A percentile compares a stretch with the other conserved stretches of the same genome.
Conservation (phyloP, 495 filamentous ascomycete genomes). For the Chlorociboria aeruginascens region DNA sequence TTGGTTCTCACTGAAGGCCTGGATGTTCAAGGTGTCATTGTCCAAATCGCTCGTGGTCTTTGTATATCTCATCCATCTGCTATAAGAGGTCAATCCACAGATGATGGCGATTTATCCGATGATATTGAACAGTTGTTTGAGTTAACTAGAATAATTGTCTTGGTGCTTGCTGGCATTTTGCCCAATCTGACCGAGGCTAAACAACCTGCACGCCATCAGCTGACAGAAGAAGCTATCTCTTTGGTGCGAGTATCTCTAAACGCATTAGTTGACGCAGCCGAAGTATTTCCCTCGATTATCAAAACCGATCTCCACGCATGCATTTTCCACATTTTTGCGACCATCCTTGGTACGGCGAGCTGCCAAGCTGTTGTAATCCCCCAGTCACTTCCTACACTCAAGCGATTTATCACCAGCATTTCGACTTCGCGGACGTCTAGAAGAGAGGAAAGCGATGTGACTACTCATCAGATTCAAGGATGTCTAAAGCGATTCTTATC, state of each 20-base stretch:
- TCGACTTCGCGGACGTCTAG: constrained; percentile 29
- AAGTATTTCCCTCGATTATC: constrained; percentile 92
- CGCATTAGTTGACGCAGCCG: constrained; percentile 83
- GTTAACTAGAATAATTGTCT: constrained; percentile 84
- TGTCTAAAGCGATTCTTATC: constrained; percentile 68
- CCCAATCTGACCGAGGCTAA: constrained; percentile 75
- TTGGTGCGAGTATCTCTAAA: constrained; percentile 72
- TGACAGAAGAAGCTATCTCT: constrained; percentile 71
- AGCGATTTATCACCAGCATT: constrained; percentile 73
- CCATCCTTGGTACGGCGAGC: constrained; percentile 73
- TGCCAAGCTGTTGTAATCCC: constrained; percentile 86
- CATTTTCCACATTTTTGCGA: constrained; percentile 92
- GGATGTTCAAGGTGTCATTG: constrained; percentile 82
- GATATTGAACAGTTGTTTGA: constrained; percentile 98
- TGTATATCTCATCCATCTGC: constrained; percentile 87
- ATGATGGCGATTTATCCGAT: constrained; percentile 71
- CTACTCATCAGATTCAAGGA: constrained; percentile 44
- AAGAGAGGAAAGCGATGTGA: constrained; percentile 15
- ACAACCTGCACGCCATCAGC: constrained; percentile 53
- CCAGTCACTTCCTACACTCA: constrained; percentile 82
- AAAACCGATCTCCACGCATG: constrained; percentile 93
- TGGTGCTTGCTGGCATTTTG: constrained; percentile 76
- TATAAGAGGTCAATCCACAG: constrained; percentile 49
- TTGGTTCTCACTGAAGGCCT: constrained; percentile 81
- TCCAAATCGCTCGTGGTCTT: constrained; percentile 82